Evolutionary conservation across 257 asterid genomes (phyloP).

Genomic region (Galeopsis tetrahit): DNA sequence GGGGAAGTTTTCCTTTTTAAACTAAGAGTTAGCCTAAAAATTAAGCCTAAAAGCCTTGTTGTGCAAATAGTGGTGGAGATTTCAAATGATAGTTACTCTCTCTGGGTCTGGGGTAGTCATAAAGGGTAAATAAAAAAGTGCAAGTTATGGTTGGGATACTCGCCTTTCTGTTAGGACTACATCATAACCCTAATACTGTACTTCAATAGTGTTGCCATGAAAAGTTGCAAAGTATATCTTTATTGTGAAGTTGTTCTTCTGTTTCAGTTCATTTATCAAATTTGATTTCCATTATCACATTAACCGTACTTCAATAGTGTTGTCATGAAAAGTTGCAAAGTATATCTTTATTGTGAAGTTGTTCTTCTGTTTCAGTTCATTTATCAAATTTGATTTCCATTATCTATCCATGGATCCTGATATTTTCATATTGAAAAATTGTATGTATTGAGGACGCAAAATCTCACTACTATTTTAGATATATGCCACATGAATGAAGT

Average conservation of each 20-base stretch:
- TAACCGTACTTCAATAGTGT: not conserved
- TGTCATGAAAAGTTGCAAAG: not conserved
- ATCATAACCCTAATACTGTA: not conserved
- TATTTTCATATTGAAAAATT: not conserved
- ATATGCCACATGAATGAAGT: not conserved
- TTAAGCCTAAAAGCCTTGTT: not conserved
- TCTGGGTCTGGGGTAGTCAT: not conserved
- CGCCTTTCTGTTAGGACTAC: not conserved
- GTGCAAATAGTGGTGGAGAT: not conserved
- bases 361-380: not conserved
- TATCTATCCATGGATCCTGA: not conserved
- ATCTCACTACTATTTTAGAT: not conserved
- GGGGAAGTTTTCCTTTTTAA: not conserved
- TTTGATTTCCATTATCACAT: constrained; percentile 3
- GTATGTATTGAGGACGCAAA: not conserved
- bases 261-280: not conserved
- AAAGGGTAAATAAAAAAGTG: not conserved
- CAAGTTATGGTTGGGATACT: not conserved
- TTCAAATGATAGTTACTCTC: not conserved
- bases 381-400: constrained; percentile 14
- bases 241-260: not conserved
- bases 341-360: not conserved
- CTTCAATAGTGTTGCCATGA: constrained; percentile 3
- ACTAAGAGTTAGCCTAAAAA: not conserved
- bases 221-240: not conserved